Percentiles rank a stretch among this genome's conserved stretches.
Evolutionary conservation across 2,329 filamentous ascomycete genomes (phyloP).

Genomic region (Orbilia ellipsospora): DNA sequence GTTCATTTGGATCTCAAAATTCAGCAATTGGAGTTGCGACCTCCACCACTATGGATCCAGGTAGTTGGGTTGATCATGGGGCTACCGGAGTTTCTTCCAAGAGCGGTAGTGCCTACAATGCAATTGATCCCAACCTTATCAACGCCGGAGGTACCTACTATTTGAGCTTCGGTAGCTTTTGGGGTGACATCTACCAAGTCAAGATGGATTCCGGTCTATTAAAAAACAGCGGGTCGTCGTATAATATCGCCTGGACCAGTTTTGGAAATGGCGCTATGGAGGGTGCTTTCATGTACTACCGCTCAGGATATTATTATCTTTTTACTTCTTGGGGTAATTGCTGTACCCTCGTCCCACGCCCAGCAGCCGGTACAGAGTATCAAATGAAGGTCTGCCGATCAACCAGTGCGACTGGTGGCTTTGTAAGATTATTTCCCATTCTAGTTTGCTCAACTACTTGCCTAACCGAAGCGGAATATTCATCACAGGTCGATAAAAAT

Average conservation of each 20-base stretch:
- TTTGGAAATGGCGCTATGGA: slow-evolving; percentile 69
- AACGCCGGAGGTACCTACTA: slow-evolving; percentile 64
- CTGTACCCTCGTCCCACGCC: slow-evolving; percentile 70
- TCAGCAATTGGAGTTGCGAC: slow-evolving; percentile 71
- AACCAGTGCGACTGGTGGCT: slow-evolving; percentile 67
- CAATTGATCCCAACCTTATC: slow-evolving; percentile 71
- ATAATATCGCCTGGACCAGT: slow-evolving; percentile 69
- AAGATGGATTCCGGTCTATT: slow-evolving; percentile 63
- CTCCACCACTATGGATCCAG: slow-evolving; percentile 65
- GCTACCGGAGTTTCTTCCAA: slow-evolving; percentile 67
- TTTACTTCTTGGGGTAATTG: slow-evolving; percentile 73
- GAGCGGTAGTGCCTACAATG: slow-evolving; percentile 67
- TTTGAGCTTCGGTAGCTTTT: slow-evolving; percentile 76
- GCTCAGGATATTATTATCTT: slow-evolving; percentile 72
- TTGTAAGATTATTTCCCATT: slow-evolving; percentile 62
- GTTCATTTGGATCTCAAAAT: slow-evolving; percentile 70
- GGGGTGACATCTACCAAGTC: slow-evolving; percentile 73
- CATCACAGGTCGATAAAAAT: slow-evolving; percentile 65
- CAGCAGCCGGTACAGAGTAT: slow-evolving; percentile 72
- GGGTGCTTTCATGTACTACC: slow-evolving; percentile 69
- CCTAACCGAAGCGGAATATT: not conserved
- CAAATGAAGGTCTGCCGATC: slow-evolving; percentile 74
- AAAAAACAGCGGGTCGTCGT: slow-evolving; percentile 60
- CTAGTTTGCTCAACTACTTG: not conserved
- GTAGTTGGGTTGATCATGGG: slow-evolving; percentile 72